Base-by-base conservation (phyloP, 2,329 filamentous ascomycete genomes). In the Thermomyces lanuginosus region DNA sequence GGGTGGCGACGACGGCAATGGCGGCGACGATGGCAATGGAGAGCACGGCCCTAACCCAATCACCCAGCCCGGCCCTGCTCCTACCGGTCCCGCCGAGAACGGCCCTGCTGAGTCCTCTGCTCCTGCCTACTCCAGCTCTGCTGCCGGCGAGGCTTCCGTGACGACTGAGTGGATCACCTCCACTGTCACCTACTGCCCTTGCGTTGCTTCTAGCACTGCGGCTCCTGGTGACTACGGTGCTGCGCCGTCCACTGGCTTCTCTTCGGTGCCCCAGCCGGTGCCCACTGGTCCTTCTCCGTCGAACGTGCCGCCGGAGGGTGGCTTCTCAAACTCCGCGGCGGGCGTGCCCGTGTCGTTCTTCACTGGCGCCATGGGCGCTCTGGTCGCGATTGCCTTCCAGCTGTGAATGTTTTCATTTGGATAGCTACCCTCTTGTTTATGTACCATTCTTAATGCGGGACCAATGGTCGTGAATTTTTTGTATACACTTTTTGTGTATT, bases 311-410 rank as follows among this genome's bases (percentile, higher is more conserved):
- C 23, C 36, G 2, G 44, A 35, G 37, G 44, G 41, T 32, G 42
- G 38, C 7, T n/a, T n/a, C n/a, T n/a, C n/a, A n/a, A n/a, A n/a
- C n/a, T n/a, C n/a, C n/a, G 43, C 42, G 13, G 41, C 40, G 17
- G 39, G 41, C 16, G 36, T 40, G 20, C 26, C 32, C 18, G 22
- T 43, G 13, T 43, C 43, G 24, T 36, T 36, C 17, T 14, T 41
- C 8, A 39, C 39, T 6, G 32, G 38, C 6, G 33, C 33, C n/a
- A 27, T 45, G 15, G 42, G 42, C 22, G 39, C 38, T 14, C 19
- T 42, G 17, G 30, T 26, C 24, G 35, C 36, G 11, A 28, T 35
- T 26, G 38, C 34, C 18, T 36, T 45, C 35, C 40, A 44, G 32
- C 25, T 43, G 23, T 44, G 37, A 41, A 27, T n/a, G n/a, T n/a